These are phyloP conservation scores for Lactarius trivialis DNA, from an alignment of 768 basidiomycete species.

Conservation along the genomic window DNA sequence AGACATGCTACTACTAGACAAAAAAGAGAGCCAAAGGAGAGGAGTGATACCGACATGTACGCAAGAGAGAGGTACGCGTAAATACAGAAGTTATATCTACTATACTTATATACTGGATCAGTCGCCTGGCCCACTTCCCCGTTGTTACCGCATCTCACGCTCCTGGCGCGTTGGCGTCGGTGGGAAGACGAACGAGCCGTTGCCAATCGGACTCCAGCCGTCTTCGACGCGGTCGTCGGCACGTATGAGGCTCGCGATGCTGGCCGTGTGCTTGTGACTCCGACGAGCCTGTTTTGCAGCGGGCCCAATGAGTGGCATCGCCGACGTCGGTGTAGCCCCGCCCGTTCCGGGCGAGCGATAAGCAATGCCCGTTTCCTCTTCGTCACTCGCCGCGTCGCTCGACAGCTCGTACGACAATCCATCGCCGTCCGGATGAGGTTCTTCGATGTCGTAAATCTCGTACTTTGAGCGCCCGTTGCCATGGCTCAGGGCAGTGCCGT, in stretches of 20 bases:
- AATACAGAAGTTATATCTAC: slow-evolving; percentile 11
- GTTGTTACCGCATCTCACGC: background rate
- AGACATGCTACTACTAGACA: slow-evolving; percentile 5
- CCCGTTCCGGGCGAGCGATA: slow-evolving; percentile 50
- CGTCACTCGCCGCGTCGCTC: slow-evolving; percentile 49
- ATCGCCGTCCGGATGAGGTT: slow-evolving; percentile 39
- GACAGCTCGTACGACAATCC: slow-evolving; percentile 50
- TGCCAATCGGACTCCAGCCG: slow-evolving; percentile 70
- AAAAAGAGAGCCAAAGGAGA: background rate
- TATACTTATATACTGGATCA: slow-evolving; percentile 11
- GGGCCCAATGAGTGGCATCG: slow-evolving; percentile 31
- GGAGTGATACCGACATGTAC: background rate
- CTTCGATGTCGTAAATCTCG: slow-evolving; percentile 71
- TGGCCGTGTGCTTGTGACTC: slow-evolving; percentile 73
- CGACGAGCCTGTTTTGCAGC: slow-evolving; percentile 29
- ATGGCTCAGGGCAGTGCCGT: slow-evolving; percentile 6
- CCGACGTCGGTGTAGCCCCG: slow-evolving; percentile 28
- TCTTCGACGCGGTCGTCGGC: slow-evolving; percentile 75
- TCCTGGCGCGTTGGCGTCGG: slow-evolving; percentile 30
- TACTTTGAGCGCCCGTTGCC: slow-evolving; percentile 51
- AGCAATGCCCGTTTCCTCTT: slow-evolving; percentile 60
- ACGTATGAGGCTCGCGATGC: slow-evolving; percentile 75
- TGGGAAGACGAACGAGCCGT: slow-evolving; percentile 46
- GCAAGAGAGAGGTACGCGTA: background rate
- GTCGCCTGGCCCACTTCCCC: too few relatives aligned